Evolutionary conservation across 768 basidiomycete genomes (phyloP).

Genomic region (Trametes cubensis): DNA sequence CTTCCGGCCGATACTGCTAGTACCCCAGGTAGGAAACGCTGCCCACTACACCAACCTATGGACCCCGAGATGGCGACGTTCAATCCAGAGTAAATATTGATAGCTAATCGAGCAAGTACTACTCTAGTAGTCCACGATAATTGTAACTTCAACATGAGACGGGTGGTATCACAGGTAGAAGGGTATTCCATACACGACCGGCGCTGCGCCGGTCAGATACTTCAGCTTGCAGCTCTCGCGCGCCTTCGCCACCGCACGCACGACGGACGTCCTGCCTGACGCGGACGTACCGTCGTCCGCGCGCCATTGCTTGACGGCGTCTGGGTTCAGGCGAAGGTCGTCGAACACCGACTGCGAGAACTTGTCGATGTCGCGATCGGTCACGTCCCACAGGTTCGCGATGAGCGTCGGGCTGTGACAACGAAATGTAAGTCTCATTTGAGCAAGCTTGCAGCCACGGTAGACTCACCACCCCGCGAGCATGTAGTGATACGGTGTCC

Average conservation of each 20-base stretch:
- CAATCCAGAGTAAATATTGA: too few species aligned
- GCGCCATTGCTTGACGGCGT: constrained; percentile 29
- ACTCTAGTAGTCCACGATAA: too few species aligned
- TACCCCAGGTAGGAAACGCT: too few species aligned
- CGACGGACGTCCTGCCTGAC: constrained; percentile 50
- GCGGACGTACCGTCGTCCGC: constrained; percentile 17
- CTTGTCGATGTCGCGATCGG: constrained; percentile 95
- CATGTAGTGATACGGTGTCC: constrained; percentile 95
- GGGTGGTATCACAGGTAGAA: constrained; percentile 62
- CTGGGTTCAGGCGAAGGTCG: constrained; percentile 55
- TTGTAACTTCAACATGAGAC: not conserved
- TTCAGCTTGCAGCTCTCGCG: constrained; percentile 84
- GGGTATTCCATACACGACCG: constrained; percentile 94
- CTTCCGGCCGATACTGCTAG: too few species aligned
- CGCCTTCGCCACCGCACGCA: constrained; percentile 78
- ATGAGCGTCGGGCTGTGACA: constrained; percentile 74
- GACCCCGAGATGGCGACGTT: too few species aligned
- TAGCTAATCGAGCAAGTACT: too few species aligned
- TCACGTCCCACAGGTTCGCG: constrained; percentile 98
- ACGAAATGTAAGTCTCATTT: not conserved
- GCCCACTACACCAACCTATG: too few species aligned
- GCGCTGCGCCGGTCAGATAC: constrained; percentile 93
- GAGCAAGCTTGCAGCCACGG: not conserved
- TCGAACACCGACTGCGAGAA: constrained; percentile 85
- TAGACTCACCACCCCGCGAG: constrained; percentile 89